Evolutionary conservation across 2,329 filamentous ascomycete genomes (phyloP).

Genomic region (Aspergillus phoenicis): DNA sequence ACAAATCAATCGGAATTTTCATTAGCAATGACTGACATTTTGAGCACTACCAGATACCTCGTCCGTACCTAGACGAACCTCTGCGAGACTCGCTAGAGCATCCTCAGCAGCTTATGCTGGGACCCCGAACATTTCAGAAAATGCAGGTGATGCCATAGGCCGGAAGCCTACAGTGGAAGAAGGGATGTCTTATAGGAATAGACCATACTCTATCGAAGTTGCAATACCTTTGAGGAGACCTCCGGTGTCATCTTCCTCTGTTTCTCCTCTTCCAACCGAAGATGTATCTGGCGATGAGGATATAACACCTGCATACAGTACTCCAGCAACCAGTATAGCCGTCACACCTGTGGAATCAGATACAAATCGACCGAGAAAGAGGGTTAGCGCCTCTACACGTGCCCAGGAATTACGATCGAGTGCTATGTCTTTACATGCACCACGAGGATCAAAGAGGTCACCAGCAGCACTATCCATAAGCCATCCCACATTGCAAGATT

Average conservation of each 20-base stretch:
- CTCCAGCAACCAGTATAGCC: slow-evolving; percentile 62
- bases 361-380: slow-evolving; percentile 28
- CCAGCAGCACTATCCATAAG: slow-evolving; percentile 49
- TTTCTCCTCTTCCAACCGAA: slow-evolving; percentile 45
- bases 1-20: neutral
- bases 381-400: slow-evolving; percentile 50
- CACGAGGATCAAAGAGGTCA: slow-evolving; percentile 48
- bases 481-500: slow-evolving; percentile 35
- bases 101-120: slow-evolving; percentile 4
- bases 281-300: slow-evolving; percentile 39
- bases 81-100: slow-evolving; percentile 25
- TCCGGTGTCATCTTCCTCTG: slow-evolving; percentile 28
- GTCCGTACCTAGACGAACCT: slow-evolving; percentile 25
- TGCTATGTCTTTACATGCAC: slow-evolving; percentile 40
- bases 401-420: slow-evolving; percentile 53
- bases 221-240: slow-evolving; percentile 34
- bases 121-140: slow-evolving; percentile 14
- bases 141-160: slow-evolving; percentile 5
- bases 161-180: neutral
- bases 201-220: slow-evolving; percentile 28
- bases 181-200: neutral
- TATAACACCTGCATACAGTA: slow-evolving; percentile 58
- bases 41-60: slow-evolving; percentile 8
- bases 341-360: slow-evolving; percentile 56
- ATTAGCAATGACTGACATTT: neutral